Evolutionary conservation across 1,139 yeast genomes (phyloP), one percentile per base, ranked within the genome.

Genomic region (Blastobotrys capitulatus): DNA sequence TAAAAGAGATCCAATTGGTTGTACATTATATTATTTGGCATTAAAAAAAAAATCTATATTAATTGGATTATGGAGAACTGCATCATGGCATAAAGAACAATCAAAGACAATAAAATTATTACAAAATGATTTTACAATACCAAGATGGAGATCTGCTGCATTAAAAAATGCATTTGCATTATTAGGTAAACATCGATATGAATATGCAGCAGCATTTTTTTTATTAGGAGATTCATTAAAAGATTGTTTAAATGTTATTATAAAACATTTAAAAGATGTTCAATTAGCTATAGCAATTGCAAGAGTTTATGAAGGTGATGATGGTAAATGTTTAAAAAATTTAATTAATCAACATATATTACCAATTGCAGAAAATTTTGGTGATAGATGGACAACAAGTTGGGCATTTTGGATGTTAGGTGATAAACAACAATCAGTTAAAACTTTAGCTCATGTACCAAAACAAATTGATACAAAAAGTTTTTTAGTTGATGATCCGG

Each of bases 171-270:
- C 98, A 0, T 92, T 80, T 71, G 97, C 89, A 0, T 70, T 92
- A 40, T 67, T 92, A 54, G 89, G 97, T 50, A 87, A 88, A 61
- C 98, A 89, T 64, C 72, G 97, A 40, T 87, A 77, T 61, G 68
- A 78, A 61, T 95, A 90, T 66, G 95, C 97, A 0, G 97, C 97
- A 0, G 82, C 85, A 32, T 90, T 92, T 64, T 92, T 92, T 66
- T 68, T 92, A 36, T 72, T 92, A n/a, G 96, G 86, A 0, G 92
- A 77, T 49, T 73, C 88, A 1, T 68, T 87, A 18, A 77, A 77
- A 49, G 98, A 92, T 65, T 82, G 90, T 50, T 84, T 86, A 39
- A 80, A 77, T 61, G 90, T 88, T 0, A 62, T 92, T 37, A 76
- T 85, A 22, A 78, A 73, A 47, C 84, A 88, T 61, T 66, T 87